A percentile compares a stretch with the other conserved stretches of the same genome.
Conservation (phyloP, 805 yeast genomes). For the Crinitomyces ghanaensis region DNA sequence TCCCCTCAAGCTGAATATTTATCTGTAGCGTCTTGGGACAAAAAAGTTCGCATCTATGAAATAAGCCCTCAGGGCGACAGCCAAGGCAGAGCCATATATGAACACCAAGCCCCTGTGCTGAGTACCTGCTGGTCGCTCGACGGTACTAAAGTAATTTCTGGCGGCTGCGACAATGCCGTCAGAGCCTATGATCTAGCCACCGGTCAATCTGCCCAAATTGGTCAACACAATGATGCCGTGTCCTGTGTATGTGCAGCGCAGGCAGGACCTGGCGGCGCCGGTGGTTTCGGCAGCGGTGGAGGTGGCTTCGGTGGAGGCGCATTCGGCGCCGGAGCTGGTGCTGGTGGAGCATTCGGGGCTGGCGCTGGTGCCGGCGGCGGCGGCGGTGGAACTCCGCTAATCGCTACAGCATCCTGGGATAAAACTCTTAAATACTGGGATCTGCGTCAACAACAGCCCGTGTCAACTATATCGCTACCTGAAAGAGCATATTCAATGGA, state of each 20-base stretch:
- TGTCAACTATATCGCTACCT: slow-evolving; percentile 71
- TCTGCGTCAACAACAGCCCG: slow-evolving; percentile 63
- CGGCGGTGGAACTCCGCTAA: slow-evolving; percentile 69
- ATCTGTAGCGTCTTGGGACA: slow-evolving; percentile 89
- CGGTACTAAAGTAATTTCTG: slow-evolving; percentile 78
- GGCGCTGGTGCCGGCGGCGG: too few species aligned
- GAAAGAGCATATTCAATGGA: slow-evolving; percentile 91
- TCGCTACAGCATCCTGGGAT: slow-evolving; percentile 95
- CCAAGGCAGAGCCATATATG: slow-evolving; percentile 81
- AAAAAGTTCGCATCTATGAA: slow-evolving; percentile 87
- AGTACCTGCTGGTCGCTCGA: slow-evolving; percentile 74
- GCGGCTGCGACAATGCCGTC: slow-evolving; percentile 86
- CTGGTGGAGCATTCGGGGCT: too few species aligned
- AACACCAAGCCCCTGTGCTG: slow-evolving; percentile 82
- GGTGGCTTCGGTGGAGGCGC: too few species aligned
- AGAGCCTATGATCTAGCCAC: slow-evolving; percentile 70
- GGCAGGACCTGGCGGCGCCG: slow-evolving; percentile 39
- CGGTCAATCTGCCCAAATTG: slow-evolving; percentile 76
- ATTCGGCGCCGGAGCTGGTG: slow-evolving; percentile 16
- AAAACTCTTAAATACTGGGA: slow-evolving; percentile 94
- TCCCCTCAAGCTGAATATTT: slow-evolving; percentile 77
- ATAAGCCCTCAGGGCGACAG: slow-evolving; percentile 62
- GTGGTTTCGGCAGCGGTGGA: too few species aligned
- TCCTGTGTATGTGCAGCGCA: slow-evolving; percentile 62
- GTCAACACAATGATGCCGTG: slow-evolving; percentile 76